These are phyloP conservation scores for Selenicereus undatus DNA, from an alignment of 148 eudicot genomes.

Conservation along the genomic window DNA sequence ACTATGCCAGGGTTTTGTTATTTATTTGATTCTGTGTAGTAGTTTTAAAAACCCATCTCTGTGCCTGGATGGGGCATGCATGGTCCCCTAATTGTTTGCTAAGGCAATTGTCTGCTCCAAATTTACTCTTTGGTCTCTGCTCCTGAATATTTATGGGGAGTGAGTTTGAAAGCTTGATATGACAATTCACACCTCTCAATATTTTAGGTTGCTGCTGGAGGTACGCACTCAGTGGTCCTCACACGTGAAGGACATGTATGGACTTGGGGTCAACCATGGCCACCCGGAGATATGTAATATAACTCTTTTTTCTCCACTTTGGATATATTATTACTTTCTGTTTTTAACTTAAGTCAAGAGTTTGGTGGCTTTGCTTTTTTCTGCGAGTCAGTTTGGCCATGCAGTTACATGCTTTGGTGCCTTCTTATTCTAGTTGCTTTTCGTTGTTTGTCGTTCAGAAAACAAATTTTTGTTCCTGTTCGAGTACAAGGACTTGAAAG, in stretches of 20 bases:
- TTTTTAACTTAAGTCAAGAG: not conserved
- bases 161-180: not conserved
- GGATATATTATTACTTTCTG: not conserved
- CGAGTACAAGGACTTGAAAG: conserved; percentile 90
- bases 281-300: conserved; percentile 95
- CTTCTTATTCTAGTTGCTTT: not conserved
- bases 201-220: conserved; percentile 97
- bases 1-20: not conserved
- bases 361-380: not conserved
- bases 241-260: conserved; percentile 96
- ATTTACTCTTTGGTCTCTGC: not conserved
- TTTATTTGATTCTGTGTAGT: not conserved
- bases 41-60: no score
- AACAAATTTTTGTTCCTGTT: conserved; percentile 92
- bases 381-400: no score
- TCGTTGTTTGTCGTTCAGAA: conserved; percentile 38
- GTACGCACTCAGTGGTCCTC: conserved; percentile 96
- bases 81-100: not conserved
- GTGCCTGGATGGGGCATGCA: no score
- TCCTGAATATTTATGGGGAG: not conserved
- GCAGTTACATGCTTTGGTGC: no score
- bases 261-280: conserved; percentile 99
- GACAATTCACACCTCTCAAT: conserved; percentile 7
- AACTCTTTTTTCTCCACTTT: not conserved
- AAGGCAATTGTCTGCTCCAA: not conserved